Evolutionary conservation across 441 rosid genomes (phyloP), one percentile per base, ranked within the genome.

Genomic region (Gossypium trilobum): DNA sequence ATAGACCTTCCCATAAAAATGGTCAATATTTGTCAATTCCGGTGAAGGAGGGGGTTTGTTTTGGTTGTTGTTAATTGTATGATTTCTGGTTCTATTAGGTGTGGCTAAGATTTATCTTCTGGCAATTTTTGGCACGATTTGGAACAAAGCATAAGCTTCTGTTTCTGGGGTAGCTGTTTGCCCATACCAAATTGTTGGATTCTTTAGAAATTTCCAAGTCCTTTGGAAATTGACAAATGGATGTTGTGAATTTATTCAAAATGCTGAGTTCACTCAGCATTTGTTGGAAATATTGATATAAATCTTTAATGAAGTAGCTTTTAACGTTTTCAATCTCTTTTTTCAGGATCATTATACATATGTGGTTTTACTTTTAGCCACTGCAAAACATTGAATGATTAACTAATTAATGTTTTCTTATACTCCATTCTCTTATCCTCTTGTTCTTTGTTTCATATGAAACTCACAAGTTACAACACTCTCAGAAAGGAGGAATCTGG

Each of bases 141-240:
- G 39, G 59, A 27, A 66, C 52, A 52, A 13, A 48, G 55, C 36
- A 36, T 65, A 58, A 4, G 63, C 63, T 70, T 73, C 27, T 73
- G 62, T 42, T 60, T 62, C 33, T 33, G 29, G 63, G 44, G 51
- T 57, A 6, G 46, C 19, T 65, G 31, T 1, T 29, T 29, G 57
- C 22, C 33, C 8, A 31, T 65, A 5, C 14, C 52, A 14, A 14
- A n/a, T 44, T 50, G 44, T 17, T 36, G 11, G 42, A 0, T 33
- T 16, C 20, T 10, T 16, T 27, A 29, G 39, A 74, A 70, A 31
- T 74, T 20, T 71, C 79, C 75, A 16, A 55, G 25, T 29, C 17
- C 54, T 73, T 27, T 27, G 70, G 29, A 42, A 56, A n/a, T 55
- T 44, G 66, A 31, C 54, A 33, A 13, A 63, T 64, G 39, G 2